phyloP scores from a whole-genome alignment of 2,329 filamentous ascomycete species.

The Neonectria neomacrospora region DNA sequence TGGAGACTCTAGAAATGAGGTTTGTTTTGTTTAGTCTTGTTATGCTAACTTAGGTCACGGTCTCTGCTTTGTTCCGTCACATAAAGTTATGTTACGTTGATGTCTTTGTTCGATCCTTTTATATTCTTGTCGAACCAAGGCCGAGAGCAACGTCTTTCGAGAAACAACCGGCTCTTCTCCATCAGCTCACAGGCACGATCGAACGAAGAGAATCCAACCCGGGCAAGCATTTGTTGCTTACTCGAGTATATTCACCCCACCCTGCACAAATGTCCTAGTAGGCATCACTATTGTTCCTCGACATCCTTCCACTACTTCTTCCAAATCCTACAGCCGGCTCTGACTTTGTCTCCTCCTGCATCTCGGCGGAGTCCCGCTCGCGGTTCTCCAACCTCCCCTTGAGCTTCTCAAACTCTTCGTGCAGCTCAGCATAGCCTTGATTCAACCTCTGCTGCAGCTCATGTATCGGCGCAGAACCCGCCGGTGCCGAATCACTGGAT shows the following conservation, averaged over 20 bases:
- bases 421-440: neutral
- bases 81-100: conserved; percentile 1
- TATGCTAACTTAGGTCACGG: conserved; percentile 32
- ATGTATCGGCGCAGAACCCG: neutral
- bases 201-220: neutral
- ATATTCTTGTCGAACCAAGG: neutral
- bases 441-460: neutral
- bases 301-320: neutral
- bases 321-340: neutral
- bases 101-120: neutral
- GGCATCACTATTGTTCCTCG: neutral
- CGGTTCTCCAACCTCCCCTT: neutral
- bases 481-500: neutral
- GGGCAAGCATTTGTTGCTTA: neutral
- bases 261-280: neutral
- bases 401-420: neutral
- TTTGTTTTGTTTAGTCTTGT: conserved; percentile 33
- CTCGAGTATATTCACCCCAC: neutral
- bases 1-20: conserved; percentile 39
- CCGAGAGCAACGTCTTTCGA: neutral
- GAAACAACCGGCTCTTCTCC: neutral
- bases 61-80: neutral
- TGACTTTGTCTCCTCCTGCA: neutral
- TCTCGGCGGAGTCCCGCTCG: neutral
- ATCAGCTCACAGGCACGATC: neutral